Base-by-base conservation (phyloP, 2,329 filamentous ascomycete genomes). In the Pseudocercospora musae region DNA sequence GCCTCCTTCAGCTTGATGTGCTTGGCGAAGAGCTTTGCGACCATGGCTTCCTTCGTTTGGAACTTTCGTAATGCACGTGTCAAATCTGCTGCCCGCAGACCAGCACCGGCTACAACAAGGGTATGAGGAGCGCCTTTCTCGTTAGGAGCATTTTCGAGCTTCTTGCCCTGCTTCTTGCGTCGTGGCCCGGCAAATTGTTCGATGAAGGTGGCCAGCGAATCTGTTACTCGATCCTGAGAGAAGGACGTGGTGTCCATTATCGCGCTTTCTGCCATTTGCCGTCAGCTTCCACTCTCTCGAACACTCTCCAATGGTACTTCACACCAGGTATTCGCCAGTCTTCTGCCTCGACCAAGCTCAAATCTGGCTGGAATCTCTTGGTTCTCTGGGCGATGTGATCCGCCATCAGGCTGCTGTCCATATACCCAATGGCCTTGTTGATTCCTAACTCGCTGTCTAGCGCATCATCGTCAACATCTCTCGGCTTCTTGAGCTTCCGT, bases 11-110 rank as follows among this genome's bases (percentile, higher is more conserved):
- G 78, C 78, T 99, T 99, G 81, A 99, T 96, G 76, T 99, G 95
- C 77, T 99, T 99, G 31, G 95, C 94, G 76, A 99, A 99, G 74
- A 99, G 81, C 77, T 99, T 99, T 1, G 91, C 90, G 1, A 99
- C 88, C 50, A 86, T 84, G 55, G 84, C 87, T 8, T 91, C 87
- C 75, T 95, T 92, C 57, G 84, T 88, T 73, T 93, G 90, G 70
- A 95, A 94, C 67, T 87, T 87, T 53, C 92, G 85, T 66, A 96
- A 80, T 2, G 87, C 84, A 71, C 90, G 90, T 27, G 90, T 88
- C 52, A 97, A 78, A 72, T 98, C 91, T 15, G 94, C 92, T 4
- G 95, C 92, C 71, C 95, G 84, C 60, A 97, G 81, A 0, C 92
- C 95, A 5, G 93, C 92, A 8, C 87, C 86, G 11, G 93, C 87